phyloP scores from a whole-genome alignment of 2,329 filamentous ascomycete genomes.

The Gnomoniopsis sp. region DNA sequence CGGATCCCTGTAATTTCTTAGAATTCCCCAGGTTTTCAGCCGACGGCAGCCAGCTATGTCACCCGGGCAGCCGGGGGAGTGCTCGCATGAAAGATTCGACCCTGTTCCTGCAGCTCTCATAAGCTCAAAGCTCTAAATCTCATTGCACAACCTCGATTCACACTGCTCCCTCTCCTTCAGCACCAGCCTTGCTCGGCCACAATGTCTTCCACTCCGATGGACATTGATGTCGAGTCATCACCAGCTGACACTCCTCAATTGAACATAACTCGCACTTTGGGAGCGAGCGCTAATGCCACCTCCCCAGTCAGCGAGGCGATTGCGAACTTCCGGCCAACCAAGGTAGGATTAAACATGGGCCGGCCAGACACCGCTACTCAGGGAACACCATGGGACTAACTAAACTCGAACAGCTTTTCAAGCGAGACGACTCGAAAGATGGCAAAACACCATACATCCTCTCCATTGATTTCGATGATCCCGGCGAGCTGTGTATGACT shows the following conservation, averaged over 20 bases:
- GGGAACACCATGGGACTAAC: background rate
- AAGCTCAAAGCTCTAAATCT: background rate
- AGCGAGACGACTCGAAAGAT: constrained; percentile 53
- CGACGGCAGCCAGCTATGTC: background rate
- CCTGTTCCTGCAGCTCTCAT: constrained; percentile 5
- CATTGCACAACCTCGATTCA: background rate
- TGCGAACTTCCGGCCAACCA: constrained; percentile 72
- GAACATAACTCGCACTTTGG: constrained; percentile 48
- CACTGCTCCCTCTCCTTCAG: background rate
- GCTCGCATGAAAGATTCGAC: background rate
- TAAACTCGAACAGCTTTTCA: constrained; percentile 48
- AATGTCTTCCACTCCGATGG: constrained; percentile 57
- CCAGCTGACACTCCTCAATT: constrained; percentile 38
- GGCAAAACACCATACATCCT: constrained; percentile 61
- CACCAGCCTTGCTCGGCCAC: background rate
- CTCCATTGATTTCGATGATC: constrained; percentile 94
- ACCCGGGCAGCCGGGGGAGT: background rate
- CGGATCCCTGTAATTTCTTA: background rate
- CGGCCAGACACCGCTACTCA: background rate
- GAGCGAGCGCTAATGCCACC: constrained; percentile 39
- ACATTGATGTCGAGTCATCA: constrained; percentile 45
- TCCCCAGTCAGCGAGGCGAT: constrained; percentile 77
- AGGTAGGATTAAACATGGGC: constrained; percentile 48
- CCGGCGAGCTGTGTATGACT: constrained; percentile 86
- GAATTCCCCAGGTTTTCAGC: constrained; percentile 10